Evolutionary conservation across 2,329 filamentous ascomycete genomes (phyloP).

Genomic region (Cyphellophora attinorum): DNA sequence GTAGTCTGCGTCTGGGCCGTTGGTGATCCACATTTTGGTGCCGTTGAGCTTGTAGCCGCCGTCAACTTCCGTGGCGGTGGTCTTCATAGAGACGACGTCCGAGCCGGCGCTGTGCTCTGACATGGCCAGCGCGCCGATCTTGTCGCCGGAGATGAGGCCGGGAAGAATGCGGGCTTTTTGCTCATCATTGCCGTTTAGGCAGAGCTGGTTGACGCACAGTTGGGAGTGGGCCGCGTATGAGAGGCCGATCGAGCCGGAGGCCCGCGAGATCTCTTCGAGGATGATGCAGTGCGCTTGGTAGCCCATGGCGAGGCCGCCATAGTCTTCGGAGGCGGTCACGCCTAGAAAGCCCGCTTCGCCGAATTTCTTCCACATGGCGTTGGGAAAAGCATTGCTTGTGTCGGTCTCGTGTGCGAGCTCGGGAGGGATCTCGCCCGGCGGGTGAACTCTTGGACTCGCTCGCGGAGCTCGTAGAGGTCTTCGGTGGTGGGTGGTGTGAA

Average conservation of each 20-base stretch:
- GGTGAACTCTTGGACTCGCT: conserved; percentile 81
- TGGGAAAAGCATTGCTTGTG: conserved; percentile 75
- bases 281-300: conserved; percentile 95
- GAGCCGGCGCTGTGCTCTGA: conserved; percentile 82
- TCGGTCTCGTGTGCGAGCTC: conserved; percentile 78
- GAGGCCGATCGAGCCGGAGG: conserved; percentile 69
- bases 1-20: conserved; percentile 84
- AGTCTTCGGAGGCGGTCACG: conserved; percentile 85
- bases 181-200: conserved; percentile 69
- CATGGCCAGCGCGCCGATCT: conserved; percentile 87
- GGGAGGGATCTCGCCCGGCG: conserved; percentile 76
- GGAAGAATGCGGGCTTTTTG: conserved; percentile 79
- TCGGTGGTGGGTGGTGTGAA: conserved; percentile 58
- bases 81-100: conserved; percentile 95
- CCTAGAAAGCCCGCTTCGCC: conserved; percentile 85
- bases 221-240: conserved; percentile 95
- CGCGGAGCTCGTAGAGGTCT: conserved; percentile 71
- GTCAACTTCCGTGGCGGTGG: conserved; percentile 66
- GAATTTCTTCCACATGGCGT: conserved; percentile 86
- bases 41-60: conserved; percentile 81
- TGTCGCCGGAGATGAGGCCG: conserved; percentile 67
- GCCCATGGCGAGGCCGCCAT: conserved; percentile 81
- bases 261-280: conserved; percentile 87
- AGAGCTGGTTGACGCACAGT: conserved; percentile 91
- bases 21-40: conserved; percentile 99